Percentiles rank a stretch among this genome's conserved stretches.
These are phyloP conservation scores for Tricholomella constricta DNA, from an alignment of 768 basidiomycete genomes.

Conservation along the genomic window DNA sequence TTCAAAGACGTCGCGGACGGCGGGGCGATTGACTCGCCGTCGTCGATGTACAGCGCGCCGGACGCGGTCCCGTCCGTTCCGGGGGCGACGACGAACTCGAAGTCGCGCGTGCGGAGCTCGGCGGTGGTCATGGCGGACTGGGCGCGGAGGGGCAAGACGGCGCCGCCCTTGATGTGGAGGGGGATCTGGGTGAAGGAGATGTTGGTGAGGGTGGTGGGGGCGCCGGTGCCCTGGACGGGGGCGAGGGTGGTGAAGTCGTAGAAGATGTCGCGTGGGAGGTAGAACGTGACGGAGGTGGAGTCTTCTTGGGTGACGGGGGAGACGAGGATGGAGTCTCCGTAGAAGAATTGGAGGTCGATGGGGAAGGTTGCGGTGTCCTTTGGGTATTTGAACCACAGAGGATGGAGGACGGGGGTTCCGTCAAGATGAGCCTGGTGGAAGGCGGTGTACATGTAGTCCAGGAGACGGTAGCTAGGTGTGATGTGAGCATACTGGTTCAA, in stretches of 20 bases:
- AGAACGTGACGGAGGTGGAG: slow-evolving; percentile 57
- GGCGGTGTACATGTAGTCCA: slow-evolving; percentile 74
- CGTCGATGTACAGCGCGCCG: slow-evolving; percentile 63
- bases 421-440: slow-evolving; percentile 59
- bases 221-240: slow-evolving; percentile 49
- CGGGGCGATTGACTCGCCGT: slow-evolving; percentile 54
- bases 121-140: slow-evolving; percentile 62
- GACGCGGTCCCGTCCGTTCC: slow-evolving; percentile 49
- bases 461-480: slow-evolving; percentile 54
- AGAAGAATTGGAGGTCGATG: slow-evolving; percentile 72
- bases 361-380: slow-evolving; percentile 57
- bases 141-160: slow-evolving; percentile 57
- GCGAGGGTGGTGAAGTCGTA: slow-evolving; percentile 61
- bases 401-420: slow-evolving; percentile 67
- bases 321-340: slow-evolving; percentile 65
- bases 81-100: slow-evolving; percentile 66
- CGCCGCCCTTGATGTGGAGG: slow-evolving; percentile 61
- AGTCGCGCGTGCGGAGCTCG: slow-evolving; percentile 53
- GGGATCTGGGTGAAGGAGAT: slow-evolving; percentile 62
- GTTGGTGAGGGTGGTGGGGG: slow-evolving; percentile 43
- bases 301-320: slow-evolving; percentile 67
- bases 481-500: neutral
- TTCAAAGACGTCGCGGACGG: slow-evolving; percentile 32
- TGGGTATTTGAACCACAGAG: slow-evolving; percentile 69
- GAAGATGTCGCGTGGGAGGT: slow-evolving; percentile 65